Evolutionary conservation across 768 basidiomycete species (phyloP).

Genomic region (Daedaleopsis sinensis): DNA sequence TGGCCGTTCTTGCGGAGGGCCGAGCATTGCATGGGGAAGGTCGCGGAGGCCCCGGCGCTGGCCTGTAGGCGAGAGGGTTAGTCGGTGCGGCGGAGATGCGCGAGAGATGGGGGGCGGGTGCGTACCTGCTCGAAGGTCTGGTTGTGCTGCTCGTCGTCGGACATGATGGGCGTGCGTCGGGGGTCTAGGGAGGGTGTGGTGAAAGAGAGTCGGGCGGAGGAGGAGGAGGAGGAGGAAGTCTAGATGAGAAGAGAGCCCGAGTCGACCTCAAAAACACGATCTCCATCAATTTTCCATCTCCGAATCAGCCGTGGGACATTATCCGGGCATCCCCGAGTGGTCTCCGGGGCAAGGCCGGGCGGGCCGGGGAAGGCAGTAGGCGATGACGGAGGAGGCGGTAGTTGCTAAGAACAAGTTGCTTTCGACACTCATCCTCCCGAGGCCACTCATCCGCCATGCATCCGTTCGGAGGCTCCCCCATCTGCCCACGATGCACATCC

Average conservation of each 20-base stretch:
- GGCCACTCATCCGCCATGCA: too few relatives aligned
- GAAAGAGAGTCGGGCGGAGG: conserved; percentile 32
- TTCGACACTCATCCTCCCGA: conserved; percentile 7
- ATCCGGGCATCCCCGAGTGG: conserved; percentile 30
- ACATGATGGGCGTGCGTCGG: conserved; percentile 54
- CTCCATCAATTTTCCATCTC: conserved; percentile 42
- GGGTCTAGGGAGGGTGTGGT: conserved; percentile 28
- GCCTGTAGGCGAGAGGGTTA: conserved; percentile 44
- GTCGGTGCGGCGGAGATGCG: conserved; percentile 13
- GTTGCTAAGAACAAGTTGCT: background rate
- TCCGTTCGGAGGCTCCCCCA: conserved; percentile 70
- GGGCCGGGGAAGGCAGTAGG: too few relatives aligned
- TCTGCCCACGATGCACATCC: conserved; percentile 75
- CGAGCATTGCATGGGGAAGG: conserved; percentile 94
- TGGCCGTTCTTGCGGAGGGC: conserved; percentile 91
- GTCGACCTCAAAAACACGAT: conserved; percentile 19
- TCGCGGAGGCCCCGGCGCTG: conserved; percentile 73
- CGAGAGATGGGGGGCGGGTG: conserved; percentile 20
- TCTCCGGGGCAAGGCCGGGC: conserved; percentile 4
- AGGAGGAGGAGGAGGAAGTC: conserved; percentile 32
- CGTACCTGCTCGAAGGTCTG: conserved; percentile 83
- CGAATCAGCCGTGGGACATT: conserved; percentile 33
- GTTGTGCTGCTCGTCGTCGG: conserved; percentile 88
- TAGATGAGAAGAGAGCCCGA: conserved; percentile 15
- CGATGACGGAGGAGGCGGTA: background rate